A percentile compares a stretch with the other conserved stretches of the same genome.
Evolutionary conservation across 1,284 basidiomycete species (phyloP).

Genomic region (Volvariella volvacea): DNA sequence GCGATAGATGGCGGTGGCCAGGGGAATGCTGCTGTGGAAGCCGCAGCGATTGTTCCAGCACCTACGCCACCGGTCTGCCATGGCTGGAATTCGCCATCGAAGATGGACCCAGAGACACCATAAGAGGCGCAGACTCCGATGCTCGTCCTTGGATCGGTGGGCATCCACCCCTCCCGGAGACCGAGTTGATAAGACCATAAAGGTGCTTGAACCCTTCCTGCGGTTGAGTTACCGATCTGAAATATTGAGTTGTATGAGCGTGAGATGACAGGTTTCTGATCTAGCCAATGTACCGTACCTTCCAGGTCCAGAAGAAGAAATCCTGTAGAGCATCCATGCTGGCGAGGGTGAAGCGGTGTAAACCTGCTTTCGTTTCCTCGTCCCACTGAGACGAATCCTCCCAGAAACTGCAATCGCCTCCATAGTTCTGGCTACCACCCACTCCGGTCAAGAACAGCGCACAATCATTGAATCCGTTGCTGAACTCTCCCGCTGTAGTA

Average conservation of each 20-base stretch:
- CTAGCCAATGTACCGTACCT: no score
- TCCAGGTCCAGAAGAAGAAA: slow-evolving; percentile 71
- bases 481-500: slow-evolving; percentile 67
- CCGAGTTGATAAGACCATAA: slow-evolving; percentile 84
- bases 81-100: slow-evolving; percentile 51
- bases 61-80: slow-evolving; percentile 79
- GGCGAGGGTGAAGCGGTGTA: slow-evolving; percentile 49
- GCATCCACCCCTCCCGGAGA: slow-evolving; percentile 74
- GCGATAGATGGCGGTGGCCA: slow-evolving; percentile 55
- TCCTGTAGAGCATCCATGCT: slow-evolving; percentile 52
- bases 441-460: slow-evolving; percentile 66
- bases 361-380: slow-evolving; percentile 45
- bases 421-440: slow-evolving; percentile 33
- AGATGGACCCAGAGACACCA: slow-evolving; percentile 38
- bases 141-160: slow-evolving; percentile 66
- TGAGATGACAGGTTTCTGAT: slow-evolving; percentile 3
- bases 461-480: slow-evolving; percentile 57
- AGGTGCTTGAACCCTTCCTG: slow-evolving; percentile 57
- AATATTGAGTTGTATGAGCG: not conserved
- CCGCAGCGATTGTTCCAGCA: slow-evolving; percentile 52
- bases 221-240: slow-evolving; percentile 61
- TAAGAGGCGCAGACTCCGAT: slow-evolving; percentile 59
- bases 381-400: slow-evolving; percentile 58
- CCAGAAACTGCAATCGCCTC: slow-evolving; percentile 51
- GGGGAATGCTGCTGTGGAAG: slow-evolving; percentile 37